These are phyloP conservation scores for Schizophyllum commune DNA, from an alignment of 1,284 basidiomycete species.

Conservation along the genomic window DNA sequence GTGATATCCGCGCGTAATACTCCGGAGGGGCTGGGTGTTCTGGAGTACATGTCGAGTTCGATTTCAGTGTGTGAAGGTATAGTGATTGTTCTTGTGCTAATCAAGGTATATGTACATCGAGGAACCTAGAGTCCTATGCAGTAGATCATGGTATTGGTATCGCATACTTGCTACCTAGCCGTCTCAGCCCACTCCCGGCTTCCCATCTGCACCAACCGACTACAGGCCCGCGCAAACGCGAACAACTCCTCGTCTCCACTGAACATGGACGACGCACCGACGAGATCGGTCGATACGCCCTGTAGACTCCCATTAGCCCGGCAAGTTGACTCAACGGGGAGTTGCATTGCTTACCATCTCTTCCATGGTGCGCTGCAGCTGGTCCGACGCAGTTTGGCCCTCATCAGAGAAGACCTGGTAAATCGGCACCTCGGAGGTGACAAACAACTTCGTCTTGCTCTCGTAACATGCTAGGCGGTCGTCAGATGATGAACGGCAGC, in stretches of 20 bases:
- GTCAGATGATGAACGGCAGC: constrained; percentile 4
- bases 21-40: too few species aligned
- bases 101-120: too few species aligned
- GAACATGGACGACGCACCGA: constrained; percentile 83
- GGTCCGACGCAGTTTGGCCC: constrained; percentile 46
- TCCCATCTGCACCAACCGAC: constrained; percentile 87
- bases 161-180: constrained; percentile 17
- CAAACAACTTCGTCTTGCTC: constrained; percentile 87
- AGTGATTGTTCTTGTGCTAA: too few species aligned
- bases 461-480: constrained; percentile 73
- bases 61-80: too few species aligned
- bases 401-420: constrained; percentile 83
- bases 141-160: too few species aligned
- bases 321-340: background rate
- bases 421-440: constrained; percentile 86
- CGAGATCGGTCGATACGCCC: constrained; percentile 70
- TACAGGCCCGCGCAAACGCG: constrained; percentile 90
- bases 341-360: constrained; percentile 76
- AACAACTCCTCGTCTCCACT: constrained; percentile 92
- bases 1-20: background rate
- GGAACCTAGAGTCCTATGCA: too few species aligned
- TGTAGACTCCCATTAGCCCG: constrained; percentile 22
- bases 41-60: too few species aligned
- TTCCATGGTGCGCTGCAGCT: constrained; percentile 86
- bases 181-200: constrained; percentile 78